Percentiles rank a stretch among this genome's conserved stretches.
phyloP scores from a whole-genome alignment of 306 rosid genomes.

The Quercus rubra region DNA sequence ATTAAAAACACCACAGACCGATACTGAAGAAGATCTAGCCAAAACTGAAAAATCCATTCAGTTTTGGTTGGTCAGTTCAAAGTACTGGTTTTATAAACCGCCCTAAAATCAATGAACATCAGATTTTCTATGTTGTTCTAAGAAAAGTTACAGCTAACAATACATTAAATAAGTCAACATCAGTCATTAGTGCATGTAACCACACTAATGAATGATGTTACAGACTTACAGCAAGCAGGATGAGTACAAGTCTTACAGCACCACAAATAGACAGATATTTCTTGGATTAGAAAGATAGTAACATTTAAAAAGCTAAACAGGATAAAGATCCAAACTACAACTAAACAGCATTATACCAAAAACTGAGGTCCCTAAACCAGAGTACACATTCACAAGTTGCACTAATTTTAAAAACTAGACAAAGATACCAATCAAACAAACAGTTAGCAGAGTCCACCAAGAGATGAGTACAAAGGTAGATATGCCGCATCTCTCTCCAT shows the following conservation, averaged over 20 bases:
- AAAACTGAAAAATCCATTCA: no score
- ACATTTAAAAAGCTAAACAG: not conserved
- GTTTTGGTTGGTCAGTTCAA: no score
- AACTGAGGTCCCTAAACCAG: constrained; percentile 30
- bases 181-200: not conserved
- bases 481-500: not conserved
- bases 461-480: constrained; percentile 10
- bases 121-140: no score
- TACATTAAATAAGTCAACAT: not conserved
- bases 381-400: constrained; percentile 34
- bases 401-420: constrained; percentile 21
- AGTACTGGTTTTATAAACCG: no score
- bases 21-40: no score
- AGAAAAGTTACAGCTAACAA: no score
- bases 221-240: not conserved
- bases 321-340: constrained; percentile 3
- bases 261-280: not conserved
- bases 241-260: not conserved
- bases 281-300: not conserved
- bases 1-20: no score
- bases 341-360: not conserved
- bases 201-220: no score
- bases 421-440: constrained; percentile 22
- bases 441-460: constrained; percentile 24
- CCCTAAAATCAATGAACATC: no score